Conservation (phyloP, 768 basidiomycete genomes). For the Naganishia antarctica region DNA sequence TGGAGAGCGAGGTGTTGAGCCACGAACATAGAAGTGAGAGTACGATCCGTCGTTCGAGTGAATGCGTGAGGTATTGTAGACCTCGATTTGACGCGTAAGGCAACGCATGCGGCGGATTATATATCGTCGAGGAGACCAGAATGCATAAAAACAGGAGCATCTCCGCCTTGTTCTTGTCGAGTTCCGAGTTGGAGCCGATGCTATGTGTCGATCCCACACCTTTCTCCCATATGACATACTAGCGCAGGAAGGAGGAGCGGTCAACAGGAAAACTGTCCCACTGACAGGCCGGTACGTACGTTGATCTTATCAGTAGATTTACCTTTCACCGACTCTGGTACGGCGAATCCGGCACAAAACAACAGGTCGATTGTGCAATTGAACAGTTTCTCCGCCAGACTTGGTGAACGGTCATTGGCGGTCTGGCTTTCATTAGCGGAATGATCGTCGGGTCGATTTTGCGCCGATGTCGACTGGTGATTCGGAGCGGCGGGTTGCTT, state of each 20-base stretch:
- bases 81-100: slow-evolving; percentile 67
- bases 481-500: slow-evolving; percentile 50
- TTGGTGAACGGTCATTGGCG: slow-evolving; percentile 54
- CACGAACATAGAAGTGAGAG: slow-evolving; percentile 88
- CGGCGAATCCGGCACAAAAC: slow-evolving; percentile 89
- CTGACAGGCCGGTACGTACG: slow-evolving; percentile 32
- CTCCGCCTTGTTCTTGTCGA: slow-evolving; percentile 79
- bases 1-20: slow-evolving; percentile 68
- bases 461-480: slow-evolving; percentile 41
- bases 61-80: slow-evolving; percentile 69
- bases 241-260: neutral
- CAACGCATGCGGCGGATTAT: slow-evolving; percentile 65
- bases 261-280: neutral
- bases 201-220: slow-evolving; percentile 84
- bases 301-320: slow-evolving; percentile 46
- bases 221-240: slow-evolving; percentile 66
- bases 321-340: slow-evolving; percentile 56
- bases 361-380: slow-evolving; percentile 74
- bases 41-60: slow-evolving; percentile 63
- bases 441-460: neutral
- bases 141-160: slow-evolving; percentile 82
- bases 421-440: neutral
- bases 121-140: slow-evolving; percentile 84
- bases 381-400: slow-evolving; percentile 74
- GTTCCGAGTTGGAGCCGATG: slow-evolving; percentile 58